Percentiles rank a stretch among this genome's conserved stretches.
Conservation (phyloP, 345 rosid genomes). For the Lepidium sativum region DNA sequence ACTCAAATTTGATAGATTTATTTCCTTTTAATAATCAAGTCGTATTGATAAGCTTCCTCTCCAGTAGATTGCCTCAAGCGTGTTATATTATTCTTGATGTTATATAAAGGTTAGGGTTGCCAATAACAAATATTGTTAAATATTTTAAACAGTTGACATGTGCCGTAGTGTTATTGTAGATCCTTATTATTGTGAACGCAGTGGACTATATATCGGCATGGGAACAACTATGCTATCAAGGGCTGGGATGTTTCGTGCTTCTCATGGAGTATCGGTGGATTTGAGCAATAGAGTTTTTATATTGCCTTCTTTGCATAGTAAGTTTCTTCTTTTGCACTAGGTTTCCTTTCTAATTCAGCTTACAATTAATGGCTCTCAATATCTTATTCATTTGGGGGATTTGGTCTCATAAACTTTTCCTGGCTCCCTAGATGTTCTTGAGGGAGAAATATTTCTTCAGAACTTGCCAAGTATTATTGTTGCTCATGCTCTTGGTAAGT, state of each 20-base stretch:
- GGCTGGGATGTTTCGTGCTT: slow-evolving; percentile 84
- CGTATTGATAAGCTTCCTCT: neutral
- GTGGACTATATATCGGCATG: slow-evolving; percentile 85
- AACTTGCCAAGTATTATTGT: slow-evolving; percentile 86
- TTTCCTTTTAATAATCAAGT: neutral
- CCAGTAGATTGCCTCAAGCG: neutral
- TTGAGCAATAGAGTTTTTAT: slow-evolving; percentile 65
- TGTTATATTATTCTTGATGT: neutral
- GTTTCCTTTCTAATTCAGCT: neutral
- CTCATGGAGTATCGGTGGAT: slow-evolving; percentile 77
- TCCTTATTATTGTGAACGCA: slow-evolving; percentile 64
- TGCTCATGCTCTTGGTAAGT: slow-evolving; percentile 86
- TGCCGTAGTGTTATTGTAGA: slow-evolving; percentile 40
- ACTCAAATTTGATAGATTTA: neutral
- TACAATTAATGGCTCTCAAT: slow-evolving; percentile 8
- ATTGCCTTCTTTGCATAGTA: slow-evolving; percentile 83
- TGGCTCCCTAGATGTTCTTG: slow-evolving; percentile 65
- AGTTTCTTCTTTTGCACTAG: slow-evolving; percentile 6
- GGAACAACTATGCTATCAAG: slow-evolving; percentile 85
- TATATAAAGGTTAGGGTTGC: too few species aligned
- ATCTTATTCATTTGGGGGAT: neutral
- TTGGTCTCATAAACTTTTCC: slow-evolving; percentile 3
- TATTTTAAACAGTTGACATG: slow-evolving; percentile 17
- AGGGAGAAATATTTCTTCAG: slow-evolving; percentile 95
- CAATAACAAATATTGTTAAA: neutral